phyloP scores from a whole-genome alignment of 108 stramenopile genomes.

The Cyclostephanos invisitatus region DNA sequence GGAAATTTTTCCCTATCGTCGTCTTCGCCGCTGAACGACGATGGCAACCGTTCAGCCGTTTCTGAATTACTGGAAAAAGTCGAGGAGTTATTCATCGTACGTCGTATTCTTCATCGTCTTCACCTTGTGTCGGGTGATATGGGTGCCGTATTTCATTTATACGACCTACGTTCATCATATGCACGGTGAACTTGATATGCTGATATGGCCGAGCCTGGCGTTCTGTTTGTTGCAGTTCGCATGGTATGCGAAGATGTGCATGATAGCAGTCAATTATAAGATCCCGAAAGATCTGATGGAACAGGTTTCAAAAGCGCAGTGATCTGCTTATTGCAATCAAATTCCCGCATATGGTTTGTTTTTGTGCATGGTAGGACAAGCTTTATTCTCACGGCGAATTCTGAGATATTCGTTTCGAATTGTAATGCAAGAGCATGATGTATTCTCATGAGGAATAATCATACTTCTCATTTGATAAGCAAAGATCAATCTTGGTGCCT shows the following conservation, averaged over 20 bases:
- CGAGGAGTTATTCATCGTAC: constrained; percentile 26
- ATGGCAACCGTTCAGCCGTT: constrained; percentile 18
- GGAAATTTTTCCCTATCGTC: neutral
- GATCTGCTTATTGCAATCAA: neutral
- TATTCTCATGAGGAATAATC: no score
- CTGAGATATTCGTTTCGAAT: no score
- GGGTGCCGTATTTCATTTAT: constrained; percentile 50
- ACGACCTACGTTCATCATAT: constrained; percentile 29
- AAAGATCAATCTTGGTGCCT: no score
- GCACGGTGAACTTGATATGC: constrained; percentile 26
- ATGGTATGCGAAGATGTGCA: constrained; percentile 45
- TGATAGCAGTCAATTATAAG: constrained; percentile 34
- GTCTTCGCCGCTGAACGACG: neutral
- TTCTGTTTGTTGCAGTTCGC: constrained; percentile 38
- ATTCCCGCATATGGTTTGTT: no score
- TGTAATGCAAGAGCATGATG: no score
- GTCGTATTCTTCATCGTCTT: constrained; percentile 38
- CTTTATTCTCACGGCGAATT: no score
- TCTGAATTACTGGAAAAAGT: constrained; percentile 43
- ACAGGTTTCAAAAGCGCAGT: constrained; percentile 16
- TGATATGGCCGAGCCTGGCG: constrained; percentile 27
- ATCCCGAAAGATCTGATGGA: constrained; percentile 30
- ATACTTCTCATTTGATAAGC: no score
- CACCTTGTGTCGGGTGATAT: constrained; percentile 38
- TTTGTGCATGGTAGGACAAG: no score